Evolutionary conservation across 2,329 filamentous ascomycete species (phyloP).

Genomic region (Fusarium avenaceum): DNA sequence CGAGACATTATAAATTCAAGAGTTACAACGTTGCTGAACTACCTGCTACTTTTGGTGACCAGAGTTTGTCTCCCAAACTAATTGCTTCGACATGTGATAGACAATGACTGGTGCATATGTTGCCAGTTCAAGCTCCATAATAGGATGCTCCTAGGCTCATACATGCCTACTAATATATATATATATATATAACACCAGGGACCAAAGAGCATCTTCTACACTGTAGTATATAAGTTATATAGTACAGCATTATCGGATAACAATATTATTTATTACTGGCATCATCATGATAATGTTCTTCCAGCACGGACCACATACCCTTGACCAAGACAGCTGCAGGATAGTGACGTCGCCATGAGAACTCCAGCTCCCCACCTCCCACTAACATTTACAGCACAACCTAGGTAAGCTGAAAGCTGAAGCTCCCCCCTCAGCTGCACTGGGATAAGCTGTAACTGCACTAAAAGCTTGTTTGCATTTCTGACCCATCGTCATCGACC

Average conservation of each 20-base stretch:
- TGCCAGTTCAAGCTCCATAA: neutral
- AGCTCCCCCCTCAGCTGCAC: conserved; percentile 28
- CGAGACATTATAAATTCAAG: too few species aligned
- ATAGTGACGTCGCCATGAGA: conserved; percentile 41
- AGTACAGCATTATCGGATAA: neutral
- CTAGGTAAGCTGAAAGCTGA: conserved; percentile 1
- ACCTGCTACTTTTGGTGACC: neutral
- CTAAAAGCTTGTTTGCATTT: conserved; percentile 44
- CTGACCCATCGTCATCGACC: conserved; percentile 40
- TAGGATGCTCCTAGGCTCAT: neutral
- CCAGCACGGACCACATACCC: conserved; percentile 22
- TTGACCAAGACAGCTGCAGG: neutral
- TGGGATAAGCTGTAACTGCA: conserved; percentile 15
- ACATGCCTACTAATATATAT: too few species aligned
- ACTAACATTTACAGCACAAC: conserved; percentile 4
- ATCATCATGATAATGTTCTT: neutral
- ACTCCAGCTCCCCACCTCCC: neutral
- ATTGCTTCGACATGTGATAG: neutral
- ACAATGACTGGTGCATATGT: neutral
- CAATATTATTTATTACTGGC: neutral
- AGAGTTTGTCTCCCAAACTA: neutral
- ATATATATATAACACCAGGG: neutral
- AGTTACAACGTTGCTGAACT: neutral
- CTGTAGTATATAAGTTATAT: neutral
- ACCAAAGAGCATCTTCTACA: neutral